These are phyloP conservation scores for Saccharomycopsis fodiens DNA, from an alignment of 805 yeast species.

Conservation along the genomic window DNA sequence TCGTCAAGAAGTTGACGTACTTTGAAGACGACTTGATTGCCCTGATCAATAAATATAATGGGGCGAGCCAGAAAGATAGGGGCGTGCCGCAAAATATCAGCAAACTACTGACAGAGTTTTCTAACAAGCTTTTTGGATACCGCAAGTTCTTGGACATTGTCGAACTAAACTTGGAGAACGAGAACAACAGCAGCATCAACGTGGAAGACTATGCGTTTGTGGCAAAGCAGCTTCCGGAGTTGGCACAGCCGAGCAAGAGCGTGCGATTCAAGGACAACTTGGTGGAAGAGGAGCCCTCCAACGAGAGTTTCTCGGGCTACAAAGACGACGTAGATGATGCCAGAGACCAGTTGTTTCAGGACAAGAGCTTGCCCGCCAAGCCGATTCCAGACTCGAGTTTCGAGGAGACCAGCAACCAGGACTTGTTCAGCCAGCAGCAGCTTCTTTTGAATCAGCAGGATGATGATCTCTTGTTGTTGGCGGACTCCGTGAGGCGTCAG, in stretches of 20 bases:
- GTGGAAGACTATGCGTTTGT: slow-evolving; percentile 12
- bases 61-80: not conserved
- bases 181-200: slow-evolving; percentile 3
- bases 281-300: slow-evolving; percentile 12
- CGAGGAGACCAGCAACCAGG: slow-evolving; percentile 26
- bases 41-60: slow-evolving; percentile 6
- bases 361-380: not conserved
- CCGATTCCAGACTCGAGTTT: not conserved
- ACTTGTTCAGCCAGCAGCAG: slow-evolving; percentile 36
- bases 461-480: slow-evolving; percentile 31
- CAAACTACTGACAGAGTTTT: slow-evolving; percentile 4
- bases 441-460: slow-evolving; percentile 43
- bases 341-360: not conserved
- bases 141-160: slow-evolving; percentile 13
- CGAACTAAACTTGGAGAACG: slow-evolving; percentile 18
- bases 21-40: slow-evolving; percentile 17
- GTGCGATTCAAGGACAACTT: slow-evolving; percentile 20
- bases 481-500: slow-evolving; percentile 38
- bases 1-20: slow-evolving; percentile 11
- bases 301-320: not conserved
- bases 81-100: not conserved
- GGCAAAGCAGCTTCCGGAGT: slow-evolving; percentile 11
- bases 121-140: slow-evolving; percentile 3
- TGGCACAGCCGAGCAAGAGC: slow-evolving; percentile 12
- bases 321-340: slow-evolving; percentile 1